phyloP scores from a whole-genome alignment of 164 flowering plant genomes.

The Buxus sempervirens region DNA sequence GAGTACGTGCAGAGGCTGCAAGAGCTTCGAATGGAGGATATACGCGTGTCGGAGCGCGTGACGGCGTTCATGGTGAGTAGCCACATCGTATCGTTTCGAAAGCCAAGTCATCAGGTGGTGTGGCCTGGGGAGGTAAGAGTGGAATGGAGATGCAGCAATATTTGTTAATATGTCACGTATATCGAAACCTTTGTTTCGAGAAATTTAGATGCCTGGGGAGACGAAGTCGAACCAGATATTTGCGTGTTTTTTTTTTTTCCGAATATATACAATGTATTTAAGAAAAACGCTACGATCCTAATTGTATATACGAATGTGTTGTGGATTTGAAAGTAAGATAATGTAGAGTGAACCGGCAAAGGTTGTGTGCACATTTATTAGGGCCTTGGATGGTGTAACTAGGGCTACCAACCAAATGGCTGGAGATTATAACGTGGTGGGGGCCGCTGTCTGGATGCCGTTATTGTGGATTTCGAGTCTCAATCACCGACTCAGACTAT shows the following conservation, averaged over 20 bases:
- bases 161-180: constrained; percentile 16
- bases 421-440: no score
- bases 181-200: not conserved
- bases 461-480: no score
- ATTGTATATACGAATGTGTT: no score
- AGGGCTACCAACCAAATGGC: no score
- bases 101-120: constrained; percentile 52
- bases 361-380: no score
- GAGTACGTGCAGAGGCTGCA: constrained; percentile 76
- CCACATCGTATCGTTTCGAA: constrained; percentile 87
- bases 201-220: constrained; percentile 19
- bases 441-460: no score
- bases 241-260: not conserved
- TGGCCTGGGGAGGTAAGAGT: constrained; percentile 54
- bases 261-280: no score
- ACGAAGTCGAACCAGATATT: constrained; percentile 49
- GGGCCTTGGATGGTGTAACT: no score
- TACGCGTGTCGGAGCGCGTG: constrained; percentile 75
- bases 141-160: constrained; percentile 59
- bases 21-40: constrained; percentile 85
- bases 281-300: no score
- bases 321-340: no score
- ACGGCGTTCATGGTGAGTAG: constrained; percentile 92
- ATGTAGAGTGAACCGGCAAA: no score
- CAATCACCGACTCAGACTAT: no score